These are phyloP conservation scores for Paxillus rubicundulus DNA, from an alignment of 768 basidiomycete species.

Conservation along the genomic window DNA sequence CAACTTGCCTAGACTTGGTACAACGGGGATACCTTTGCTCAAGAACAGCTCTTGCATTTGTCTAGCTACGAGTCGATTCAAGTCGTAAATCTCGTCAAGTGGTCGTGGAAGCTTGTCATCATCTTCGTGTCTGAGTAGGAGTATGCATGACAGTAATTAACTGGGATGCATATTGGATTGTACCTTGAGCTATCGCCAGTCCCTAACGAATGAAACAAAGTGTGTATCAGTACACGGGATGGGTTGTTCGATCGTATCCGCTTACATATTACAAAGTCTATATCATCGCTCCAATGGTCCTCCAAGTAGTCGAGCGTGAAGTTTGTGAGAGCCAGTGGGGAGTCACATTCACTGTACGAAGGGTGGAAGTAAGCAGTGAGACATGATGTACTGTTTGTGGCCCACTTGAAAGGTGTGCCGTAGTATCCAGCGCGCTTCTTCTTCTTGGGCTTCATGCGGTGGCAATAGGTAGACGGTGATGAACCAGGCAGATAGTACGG, in stretches of 20 bases:
- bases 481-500: constrained; percentile 53
- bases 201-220: constrained; percentile 41
- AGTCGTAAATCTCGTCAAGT: constrained; percentile 69
- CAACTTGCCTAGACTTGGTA: constrained; percentile 71
- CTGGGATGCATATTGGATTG: neutral
- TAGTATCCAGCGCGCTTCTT: constrained; percentile 56
- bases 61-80: constrained; percentile 63
- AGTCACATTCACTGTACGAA: constrained; percentile 66
- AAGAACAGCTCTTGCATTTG: constrained; percentile 77
- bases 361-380: neutral
- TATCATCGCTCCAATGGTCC: constrained; percentile 74
- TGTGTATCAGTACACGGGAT: neutral
- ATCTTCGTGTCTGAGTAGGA: constrained; percentile 67
- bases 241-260: constrained; percentile 8
- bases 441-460: constrained; percentile 55
- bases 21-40: constrained; percentile 67
- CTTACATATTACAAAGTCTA: constrained; percentile 89
- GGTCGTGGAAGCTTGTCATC: constrained; percentile 81
- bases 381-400: constrained; percentile 5
- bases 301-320: constrained; percentile 78
- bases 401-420: constrained; percentile 69
- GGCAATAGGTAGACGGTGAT: constrained; percentile 64
- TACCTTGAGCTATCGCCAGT: constrained; percentile 76
- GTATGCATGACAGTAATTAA: neutral
- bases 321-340: constrained; percentile 77